Evolutionary conservation across 1,284 basidiomycete genomes (phyloP), one percentile per base, ranked within the genome.

Genomic region (Amylostereum areolatum): DNA sequence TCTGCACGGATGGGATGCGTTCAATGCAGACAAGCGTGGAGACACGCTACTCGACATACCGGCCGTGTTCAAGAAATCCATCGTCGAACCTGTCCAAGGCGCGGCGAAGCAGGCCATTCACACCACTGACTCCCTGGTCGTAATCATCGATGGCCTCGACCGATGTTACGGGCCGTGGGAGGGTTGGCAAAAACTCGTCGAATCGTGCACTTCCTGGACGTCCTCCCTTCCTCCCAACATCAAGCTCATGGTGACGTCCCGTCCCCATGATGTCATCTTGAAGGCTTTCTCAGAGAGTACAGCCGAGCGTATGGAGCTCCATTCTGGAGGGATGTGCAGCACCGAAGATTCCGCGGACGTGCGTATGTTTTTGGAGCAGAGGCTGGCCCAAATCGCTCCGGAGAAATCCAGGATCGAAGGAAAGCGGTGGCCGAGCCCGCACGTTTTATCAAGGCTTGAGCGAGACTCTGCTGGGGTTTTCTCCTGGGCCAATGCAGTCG

Each of bases 191-290:
- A 18, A 24, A 11, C 33, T 52, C 7, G 24, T 54, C 18, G 35
- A 46, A 24, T 49, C 52, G 27, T 29, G 52, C 34, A 24, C 27
- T 3, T 35, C 25, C 24, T 54, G 52, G 52, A 18, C 18, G 18
- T 28, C 33, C 5, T 27, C 40, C 3, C 35, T 54, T 8, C 47
- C 53, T 4, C 42, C 7, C 4, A 43, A 55, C 30, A 47, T 28
- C 45, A 55, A 55, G 34, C 53, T 55, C n/a, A 37, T 55, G 9
- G 29, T 55, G 41, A 55, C 48, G 3, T 50, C 52, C 40, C 51
- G 53, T 31, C 44, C 40, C 2, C 47, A 49, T 18, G 33, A 40
- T 11, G 52, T 44, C 30, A 49, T 55, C 30, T 27, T 32, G 9
- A 52, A 42, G 11, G 43, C 28, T 27, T 52, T 53, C n/a, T 42